Conservation (phyloP, 164 flowering plant species). For the Litsea cubeba region DNA sequence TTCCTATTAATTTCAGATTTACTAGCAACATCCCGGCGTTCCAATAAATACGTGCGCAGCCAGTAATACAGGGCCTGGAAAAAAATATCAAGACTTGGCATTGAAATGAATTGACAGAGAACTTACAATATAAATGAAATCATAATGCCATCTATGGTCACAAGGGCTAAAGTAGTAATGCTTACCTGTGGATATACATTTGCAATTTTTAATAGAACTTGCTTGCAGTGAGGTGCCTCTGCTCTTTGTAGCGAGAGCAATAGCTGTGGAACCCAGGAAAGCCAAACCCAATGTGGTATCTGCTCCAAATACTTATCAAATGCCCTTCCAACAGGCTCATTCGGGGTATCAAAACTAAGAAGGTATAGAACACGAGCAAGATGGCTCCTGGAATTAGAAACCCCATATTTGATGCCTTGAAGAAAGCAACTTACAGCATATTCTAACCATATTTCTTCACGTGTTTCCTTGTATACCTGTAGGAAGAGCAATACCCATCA, state of each 20-base stretch:
- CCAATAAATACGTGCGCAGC: conserved; percentile 97
- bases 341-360: conserved; percentile 89
- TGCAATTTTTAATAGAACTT: conserved; percentile 80
- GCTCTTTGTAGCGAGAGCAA: conserved; percentile 90
- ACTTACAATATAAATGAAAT: conserved; percentile 3
- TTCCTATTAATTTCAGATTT: conserved; percentile 78
- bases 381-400: conserved; percentile 90
- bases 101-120: background rate
- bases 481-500: conserved; percentile 5
- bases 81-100: background rate
- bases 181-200: conserved; percentile 88
- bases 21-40: conserved; percentile 93
- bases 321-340: conserved; percentile 83
- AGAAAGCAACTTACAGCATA: conserved; percentile 98
- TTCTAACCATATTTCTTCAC: conserved; percentile 91
- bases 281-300: conserved; percentile 99
- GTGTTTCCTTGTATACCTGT: conserved; percentile 88
- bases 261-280: conserved; percentile 96
- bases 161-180: background rate
- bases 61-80: conserved; percentile 93
- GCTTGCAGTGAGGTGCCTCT: conserved; percentile 94
- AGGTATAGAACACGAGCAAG: conserved; percentile 91
- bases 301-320: conserved; percentile 91
- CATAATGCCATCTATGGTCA: background rate
- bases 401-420: conserved; percentile 93